Evolutionary conservation across 2,329 filamentous ascomycete genomes (phyloP).

Genomic region (Beauveria asiatica): DNA sequence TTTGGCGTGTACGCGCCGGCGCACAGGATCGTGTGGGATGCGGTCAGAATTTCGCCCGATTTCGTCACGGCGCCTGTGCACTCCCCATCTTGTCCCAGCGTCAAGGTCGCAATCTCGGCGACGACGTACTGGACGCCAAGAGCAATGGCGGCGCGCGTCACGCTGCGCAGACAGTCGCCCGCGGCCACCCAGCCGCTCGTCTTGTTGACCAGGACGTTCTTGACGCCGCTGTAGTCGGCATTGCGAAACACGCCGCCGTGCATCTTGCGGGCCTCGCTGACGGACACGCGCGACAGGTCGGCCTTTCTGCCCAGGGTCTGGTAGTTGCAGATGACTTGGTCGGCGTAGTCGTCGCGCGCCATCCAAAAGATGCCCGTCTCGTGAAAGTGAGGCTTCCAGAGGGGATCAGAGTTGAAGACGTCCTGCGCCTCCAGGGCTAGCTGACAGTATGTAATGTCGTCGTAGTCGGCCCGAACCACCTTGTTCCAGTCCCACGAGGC

Average conservation of each 20-base stretch:
- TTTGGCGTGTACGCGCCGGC: constrained; percentile 51
- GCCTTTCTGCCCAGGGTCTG: constrained; percentile 31
- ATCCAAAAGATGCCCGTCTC: constrained; percentile 52
- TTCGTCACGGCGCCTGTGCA: constrained; percentile 41
- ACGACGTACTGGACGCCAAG: constrained; percentile 51
- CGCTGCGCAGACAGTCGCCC: constrained; percentile 44
- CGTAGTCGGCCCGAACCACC: constrained; percentile 61
- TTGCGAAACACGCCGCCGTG: constrained; percentile 52
- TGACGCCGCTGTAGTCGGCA: constrained; percentile 50
- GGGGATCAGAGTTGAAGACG: constrained; percentile 47
- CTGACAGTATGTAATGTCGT: constrained; percentile 53
- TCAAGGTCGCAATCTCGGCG: constrained; percentile 39
- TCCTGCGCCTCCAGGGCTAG: constrained; percentile 59
- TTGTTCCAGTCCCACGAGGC: constrained; percentile 70
- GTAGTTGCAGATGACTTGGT: constrained; percentile 46
- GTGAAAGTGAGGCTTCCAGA: constrained; percentile 50
- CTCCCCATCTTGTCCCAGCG: constrained; percentile 34
- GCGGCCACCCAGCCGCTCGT: constrained; percentile 58
- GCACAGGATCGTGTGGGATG: constrained; percentile 43
- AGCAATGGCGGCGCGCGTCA: constrained; percentile 43
- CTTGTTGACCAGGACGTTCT: constrained; percentile 52
- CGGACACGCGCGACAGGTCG: constrained; percentile 35
- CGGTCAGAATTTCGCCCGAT: constrained; percentile 35
- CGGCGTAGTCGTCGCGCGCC: constrained; percentile 40
- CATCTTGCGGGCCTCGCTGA: constrained; percentile 37